Base-by-base conservation (phyloP, 495 filamentous ascomycete species). In the Collariella sp. region DNA sequence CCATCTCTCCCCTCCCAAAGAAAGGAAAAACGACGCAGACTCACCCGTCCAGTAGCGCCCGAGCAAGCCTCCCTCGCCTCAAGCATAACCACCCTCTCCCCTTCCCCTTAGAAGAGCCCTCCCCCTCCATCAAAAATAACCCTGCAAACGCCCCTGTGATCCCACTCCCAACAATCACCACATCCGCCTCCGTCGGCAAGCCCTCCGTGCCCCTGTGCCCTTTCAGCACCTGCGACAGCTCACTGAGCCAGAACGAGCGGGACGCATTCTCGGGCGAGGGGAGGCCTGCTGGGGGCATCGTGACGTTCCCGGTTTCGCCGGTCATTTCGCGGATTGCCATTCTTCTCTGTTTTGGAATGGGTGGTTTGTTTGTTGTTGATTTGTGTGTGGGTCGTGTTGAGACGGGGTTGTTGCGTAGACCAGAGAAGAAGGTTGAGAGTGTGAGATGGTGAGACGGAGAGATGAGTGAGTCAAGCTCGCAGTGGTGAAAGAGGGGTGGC, bases 51-150 rank as follows among this genome's bases (percentile, higher is more conserved):
- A 0, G 89, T 93, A 16, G 88, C 89, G 15, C 89, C 89, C 71
- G 77, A 88, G 63, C 86, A 90, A 9, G 83, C 80, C 67, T 87
- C 82, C 46, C 88, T 76, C 5, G 88, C 87, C 67, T 95, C 89
- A 2, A 95, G 71, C 76, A 93, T 83, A 1, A 89, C 75, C 1
- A 90, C 66, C 9, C 69, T 75, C 46, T 69, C 51, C 59, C 15
- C 36, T 15, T n/a, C 43, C 43, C 23, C 22, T 45, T 23, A 4
- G 12, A 13, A 12, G 3, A 38, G 35, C 35, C 11, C 29, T 41
- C 67, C 60, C 72, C 66, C 56, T 78, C 69, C 38, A 76, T 61
- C 6, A 95, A 67, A 34, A 82, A 83, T 15, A 78, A 71, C 2
- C 87, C 85, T 2, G 83, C 82, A 19, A 80, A 82, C 4, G 79